Percentiles rank a stretch among this genome's conserved stretches.
These are phyloP conservation scores for Nemania serpens DNA, from an alignment of 2,329 filamentous ascomycete genomes.

Conservation along the genomic window DNA sequence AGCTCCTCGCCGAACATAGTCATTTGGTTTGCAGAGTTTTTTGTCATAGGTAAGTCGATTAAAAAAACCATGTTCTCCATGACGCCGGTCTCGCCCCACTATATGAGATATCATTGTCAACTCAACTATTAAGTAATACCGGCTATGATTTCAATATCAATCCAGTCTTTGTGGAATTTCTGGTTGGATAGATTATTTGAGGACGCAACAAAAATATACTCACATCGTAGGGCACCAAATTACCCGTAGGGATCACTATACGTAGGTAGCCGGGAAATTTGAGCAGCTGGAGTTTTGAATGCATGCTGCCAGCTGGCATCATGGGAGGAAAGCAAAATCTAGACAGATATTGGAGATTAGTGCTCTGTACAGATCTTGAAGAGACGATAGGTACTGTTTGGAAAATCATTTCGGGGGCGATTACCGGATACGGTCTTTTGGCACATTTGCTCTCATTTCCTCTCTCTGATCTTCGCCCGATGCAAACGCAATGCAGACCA, in stretches of 20 bases:
- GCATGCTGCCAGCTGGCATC: constrained; percentile 77
- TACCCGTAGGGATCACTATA: constrained; percentile 85
- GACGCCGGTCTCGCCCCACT: constrained; percentile 80
- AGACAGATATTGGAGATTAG: constrained; percentile 4
- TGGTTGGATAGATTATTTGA: too few relatives aligned
- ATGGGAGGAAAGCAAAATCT: constrained; percentile 82
- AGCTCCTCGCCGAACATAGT: constrained; percentile 72
- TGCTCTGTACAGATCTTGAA: background rate
- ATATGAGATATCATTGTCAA: background rate
- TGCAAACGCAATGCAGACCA: constrained; percentile 65
- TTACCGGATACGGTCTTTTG: constrained; percentile 55
- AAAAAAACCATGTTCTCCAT: constrained; percentile 92
- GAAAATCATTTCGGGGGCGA: background rate
- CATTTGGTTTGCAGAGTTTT: constrained; percentile 43
- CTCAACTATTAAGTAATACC: background rate
- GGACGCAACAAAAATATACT: constrained; percentile 10
- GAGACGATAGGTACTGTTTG: background rate
- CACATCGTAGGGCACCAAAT: constrained; percentile 76
- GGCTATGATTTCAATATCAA: background rate
- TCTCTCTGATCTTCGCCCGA: constrained; percentile 55
- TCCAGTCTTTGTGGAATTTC: background rate
- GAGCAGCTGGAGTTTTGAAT: constrained; percentile 92
- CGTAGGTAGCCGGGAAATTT: constrained; percentile 75
- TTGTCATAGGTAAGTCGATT: constrained; percentile 80
- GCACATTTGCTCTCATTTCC: constrained; percentile 54